Evolutionary conservation across 139 green algal species (phyloP), one percentile per base, ranked within the genome.

Genomic region (Ostreobium quekettii): DNA sequence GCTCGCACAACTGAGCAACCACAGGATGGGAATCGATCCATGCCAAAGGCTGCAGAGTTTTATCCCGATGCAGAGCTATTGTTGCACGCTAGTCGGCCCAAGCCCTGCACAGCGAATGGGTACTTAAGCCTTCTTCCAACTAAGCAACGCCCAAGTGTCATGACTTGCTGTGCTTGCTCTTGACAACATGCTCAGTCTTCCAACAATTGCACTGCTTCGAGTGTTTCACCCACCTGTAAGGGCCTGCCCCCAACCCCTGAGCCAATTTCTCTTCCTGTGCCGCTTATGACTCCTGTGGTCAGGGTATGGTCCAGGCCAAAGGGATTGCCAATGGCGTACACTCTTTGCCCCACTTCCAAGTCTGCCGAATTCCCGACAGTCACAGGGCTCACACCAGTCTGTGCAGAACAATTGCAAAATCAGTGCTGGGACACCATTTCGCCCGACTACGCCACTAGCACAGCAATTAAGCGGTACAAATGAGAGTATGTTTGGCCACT

Each of bases 251-350:
- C 88, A 42, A 93, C 37, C 3, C 62, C 74, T 35, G 84, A 84
- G 60, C 87, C 68, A 68, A 96, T 95, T 69, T 92, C 88, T 1
- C 89, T 72, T 1, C 48, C 60, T 5, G 59, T 66, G 8, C 71
- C 62, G 39, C 66, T 80, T 8, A 89, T 73, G 36, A 89, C 77
- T 2, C 89, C 89, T 2, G 74, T 82, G 1, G 87, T 96, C 2
- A 96, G 76, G 0, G 90, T 95, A 71, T 93, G 86, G 66, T 95
- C 85, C 37, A 95, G 73, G 30, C 90, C 86, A 73, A 92, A 94
- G 1, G 90, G 89, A 71, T 95, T 95, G 48, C 88, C 90, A 48
- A 96, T 94, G n/a, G 89, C 90, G 76, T 82, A 96, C 46, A 80
- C 78, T 71, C 81, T 80, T 35, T 95, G 88, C 6, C 88, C 87